Base-by-base conservation (phyloP, 495 filamentous ascomycete species). In the Parachaetomium inaequale region DNA sequence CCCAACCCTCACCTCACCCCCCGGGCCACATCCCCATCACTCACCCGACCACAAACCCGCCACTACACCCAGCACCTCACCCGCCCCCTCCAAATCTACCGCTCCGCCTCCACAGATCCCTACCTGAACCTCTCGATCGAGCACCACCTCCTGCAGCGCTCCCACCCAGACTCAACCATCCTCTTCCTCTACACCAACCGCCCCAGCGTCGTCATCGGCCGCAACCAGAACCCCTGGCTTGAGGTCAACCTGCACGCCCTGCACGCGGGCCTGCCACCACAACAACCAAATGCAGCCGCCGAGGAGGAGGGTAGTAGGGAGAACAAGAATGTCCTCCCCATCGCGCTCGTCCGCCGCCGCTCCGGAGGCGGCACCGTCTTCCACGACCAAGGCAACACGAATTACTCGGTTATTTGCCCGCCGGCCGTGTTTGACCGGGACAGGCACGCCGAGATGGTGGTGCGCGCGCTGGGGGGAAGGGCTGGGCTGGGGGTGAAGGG, bases 161-260 rank as follows among this genome's bases (percentile, higher is more conserved):
- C 89, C 0, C 82, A 86, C 0, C 75, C 83, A 6, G 80, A 88
- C 63, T 92, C 91, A 6, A 85, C 81, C 45, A 72, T 96, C 34
- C 82, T 97, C 0, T 92, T 97, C 62, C 80, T 98, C 19, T 98
- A 98, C 76, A 79, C 84, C 61, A 98, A 98, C 74, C 76, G 80
- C 14, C 92, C 93, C 8, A 88, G 89, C 73, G 81, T 98, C 53
- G 85, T 98, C 64, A 86, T 98, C 61, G 94, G 94, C 15, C 88
- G 93, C 50, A 98, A 98, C 72, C 94, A 98, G 71, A 98, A 98
- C 71, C 94, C 94, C 42, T 98, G 93, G 93, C 79, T 90, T 10
- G 94, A 98, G 73, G 86, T 88, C 50, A 91, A 96, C 72, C 81
- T 96, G 8, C 76, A 76, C 21, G 76, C 81, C 10, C 75, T 92